Evolutionary conservation across 139 green algal genomes (phyloP).

Genomic region (Yamagishiella unicocca): DNA sequence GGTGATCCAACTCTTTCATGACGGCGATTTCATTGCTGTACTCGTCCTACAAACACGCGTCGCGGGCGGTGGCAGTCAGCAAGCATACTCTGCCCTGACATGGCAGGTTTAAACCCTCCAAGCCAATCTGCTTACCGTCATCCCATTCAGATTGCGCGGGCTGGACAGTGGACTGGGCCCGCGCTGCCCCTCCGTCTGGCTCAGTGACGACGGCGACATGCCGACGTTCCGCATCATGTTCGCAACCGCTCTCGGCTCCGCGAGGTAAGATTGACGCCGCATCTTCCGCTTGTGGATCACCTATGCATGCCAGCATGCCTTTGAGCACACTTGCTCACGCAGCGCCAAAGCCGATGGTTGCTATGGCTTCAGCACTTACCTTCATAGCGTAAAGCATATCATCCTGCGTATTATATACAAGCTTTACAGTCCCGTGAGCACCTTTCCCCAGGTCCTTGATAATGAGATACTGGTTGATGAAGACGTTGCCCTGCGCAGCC

Average conservation of each 20-base stretch:
- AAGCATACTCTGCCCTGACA: too few species aligned
- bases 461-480: constrained; percentile 89
- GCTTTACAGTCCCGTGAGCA: constrained; percentile 82
- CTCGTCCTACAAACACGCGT: constrained; percentile 23
- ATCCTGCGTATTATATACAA: constrained; percentile 82
- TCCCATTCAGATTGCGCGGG: constrained; percentile 20
- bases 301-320: not conserved
- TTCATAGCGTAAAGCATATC: constrained; percentile 88
- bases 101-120: too few species aligned
- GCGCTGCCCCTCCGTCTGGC: constrained; percentile 31
- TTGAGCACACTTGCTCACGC: not conserved
- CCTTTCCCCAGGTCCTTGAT: constrained; percentile 85
- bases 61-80: too few species aligned
- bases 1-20: constrained; percentile 67
- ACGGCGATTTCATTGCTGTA: constrained; percentile 61
- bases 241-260: constrained; percentile 6
- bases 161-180: constrained; percentile 16
- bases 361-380: constrained; percentile 46
- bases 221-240: constrained; percentile 36
- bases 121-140: constrained; percentile 39
- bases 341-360: not conserved
- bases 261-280: constrained; percentile 38
- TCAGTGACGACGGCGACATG: constrained; percentile 8
- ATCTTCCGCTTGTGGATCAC: constrained; percentile 51
- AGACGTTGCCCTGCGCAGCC: constrained; percentile 67